Evolutionary conservation across 2,329 filamentous ascomycete genomes (phyloP), one percentile per base, ranked within the genome.

Genomic region (Penicillium paneum): DNA sequence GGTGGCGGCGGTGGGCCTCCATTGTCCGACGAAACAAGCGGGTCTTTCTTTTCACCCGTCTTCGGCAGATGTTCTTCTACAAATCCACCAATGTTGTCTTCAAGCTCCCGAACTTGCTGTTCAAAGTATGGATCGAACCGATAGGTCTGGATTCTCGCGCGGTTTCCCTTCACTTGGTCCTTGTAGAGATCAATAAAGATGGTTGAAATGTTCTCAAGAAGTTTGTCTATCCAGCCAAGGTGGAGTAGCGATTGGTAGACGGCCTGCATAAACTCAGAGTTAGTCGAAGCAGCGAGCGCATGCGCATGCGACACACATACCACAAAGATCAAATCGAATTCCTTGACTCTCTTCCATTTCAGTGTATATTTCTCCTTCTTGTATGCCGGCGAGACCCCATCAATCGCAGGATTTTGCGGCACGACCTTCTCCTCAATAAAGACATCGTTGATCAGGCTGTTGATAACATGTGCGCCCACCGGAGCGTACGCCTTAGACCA

Each of bases 201-300:
- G 10, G 89, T 91, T 71, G 88, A 90, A 67, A 97, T 91, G 67
- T 97, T 96, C 69, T 97, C 93, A 63, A 99, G 85, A 44, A 99
- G 86, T 72, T 94, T 91, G 74, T 99, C 94, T 61, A 97, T 90
- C 94, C 95, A 99, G 12, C 90, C 92, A 8, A 99, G 83, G 73
- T 97, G 92, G 29, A 99, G 83, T 31, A 99, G 84, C 36, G 92
- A 97, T 71, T 96, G 90, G 74, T 99, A 99, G 61, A 99, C 94
- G 61, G 93, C 94, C 91, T 96, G 67, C 44, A 42, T 48, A 52
- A 35, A 52, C 29, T 21, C 34, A 51, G 49, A 57, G 59, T 64
- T 49, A 67, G 62, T 49, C 32, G 54, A 57, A 38, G 52, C n/a
- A 34, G 24, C 40, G 28, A 54, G 32, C n/a, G 43, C 32, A 43